phyloP scores from a whole-genome alignment of 257 asterid species.

The Cordia subcordata region DNA sequence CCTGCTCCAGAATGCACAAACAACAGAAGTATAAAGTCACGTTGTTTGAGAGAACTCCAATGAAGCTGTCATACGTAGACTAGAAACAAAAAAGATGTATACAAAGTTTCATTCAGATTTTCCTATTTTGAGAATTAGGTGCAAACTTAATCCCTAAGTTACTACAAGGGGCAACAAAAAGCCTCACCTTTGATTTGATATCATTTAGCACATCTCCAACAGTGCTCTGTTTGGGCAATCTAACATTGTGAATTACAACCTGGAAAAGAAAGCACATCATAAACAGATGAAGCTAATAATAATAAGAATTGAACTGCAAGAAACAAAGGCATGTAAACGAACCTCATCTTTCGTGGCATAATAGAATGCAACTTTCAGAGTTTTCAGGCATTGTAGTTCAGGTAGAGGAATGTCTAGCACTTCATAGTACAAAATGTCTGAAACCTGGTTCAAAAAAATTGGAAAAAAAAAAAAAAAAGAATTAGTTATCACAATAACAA shows the following conservation, averaged over 20 bases:
- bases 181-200: slow-evolving; percentile 85
- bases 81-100: too few species aligned
- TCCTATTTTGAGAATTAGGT: too few species aligned
- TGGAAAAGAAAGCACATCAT: slow-evolving; percentile 23
- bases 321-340: slow-evolving; percentile 4
- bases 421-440: slow-evolving; percentile 92
- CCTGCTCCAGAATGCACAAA: slow-evolving; percentile 28
- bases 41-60: too few species aligned
- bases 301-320: not conserved
- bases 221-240: slow-evolving; percentile 86
- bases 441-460: slow-evolving; percentile 41
- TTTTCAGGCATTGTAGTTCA: slow-evolving; percentile 87
- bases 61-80: too few species aligned
- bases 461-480: too few species aligned
- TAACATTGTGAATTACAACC: slow-evolving; percentile 76
- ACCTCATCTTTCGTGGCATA: slow-evolving; percentile 96
- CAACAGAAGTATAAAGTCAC: not conserved
- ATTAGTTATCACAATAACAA: not conserved
- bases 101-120: too few species aligned
- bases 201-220: slow-evolving; percentile 96
- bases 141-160: too few species aligned
- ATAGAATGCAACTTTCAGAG: slow-evolving; percentile 94
- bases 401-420: slow-evolving; percentile 98
- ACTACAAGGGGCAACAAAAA: not conserved
- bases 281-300: slow-evolving; percentile 13